Evolutionary conservation across 2,329 filamentous ascomycete species (phyloP).

Genomic region (Furcasterigmium sp.): DNA sequence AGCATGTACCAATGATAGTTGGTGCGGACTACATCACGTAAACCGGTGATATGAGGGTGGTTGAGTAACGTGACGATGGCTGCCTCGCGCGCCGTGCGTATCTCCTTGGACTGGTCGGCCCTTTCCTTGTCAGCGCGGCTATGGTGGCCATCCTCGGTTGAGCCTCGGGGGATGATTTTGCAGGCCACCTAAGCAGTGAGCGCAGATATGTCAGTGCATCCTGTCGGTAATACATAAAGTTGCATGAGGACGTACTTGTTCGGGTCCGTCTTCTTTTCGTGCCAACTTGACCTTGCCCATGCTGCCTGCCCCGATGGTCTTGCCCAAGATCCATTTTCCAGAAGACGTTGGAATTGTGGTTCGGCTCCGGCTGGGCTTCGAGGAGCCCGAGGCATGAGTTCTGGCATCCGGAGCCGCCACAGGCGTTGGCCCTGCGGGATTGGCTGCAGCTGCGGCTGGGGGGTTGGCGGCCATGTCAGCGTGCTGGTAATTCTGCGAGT

Average conservation of each 20-base stretch:
- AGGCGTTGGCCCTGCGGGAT: slow-evolving; percentile 48
- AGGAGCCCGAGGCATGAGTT: slow-evolving; percentile 29
- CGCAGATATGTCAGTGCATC: neutral
- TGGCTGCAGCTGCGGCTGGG: slow-evolving; percentile 40
- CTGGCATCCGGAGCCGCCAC: slow-evolving; percentile 44
- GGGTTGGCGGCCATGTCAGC: slow-evolving; percentile 17
- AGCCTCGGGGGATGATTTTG: slow-evolving; percentile 92
- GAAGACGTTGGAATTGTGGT: slow-evolving; percentile 88
- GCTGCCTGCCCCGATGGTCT: slow-evolving; percentile 94
- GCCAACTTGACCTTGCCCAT: slow-evolving; percentile 99
- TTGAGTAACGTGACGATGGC: slow-evolving; percentile 92
- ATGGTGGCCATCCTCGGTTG: slow-evolving; percentile 77
- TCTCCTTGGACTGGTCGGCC: slow-evolving; percentile 93
- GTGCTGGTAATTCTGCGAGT: slow-evolving; percentile 17
- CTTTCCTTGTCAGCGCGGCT: slow-evolving; percentile 72
- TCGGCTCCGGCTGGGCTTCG: slow-evolving; percentile 51
- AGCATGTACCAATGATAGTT: slow-evolving; percentile 99
- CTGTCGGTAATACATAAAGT: neutral
- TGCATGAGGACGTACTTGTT: slow-evolving; percentile 62
- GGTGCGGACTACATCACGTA: slow-evolving; percentile 91
- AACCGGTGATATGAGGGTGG: slow-evolving; percentile 92
- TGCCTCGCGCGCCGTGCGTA: slow-evolving; percentile 89
- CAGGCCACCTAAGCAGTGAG: slow-evolving; percentile 67
- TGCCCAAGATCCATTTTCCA: slow-evolving; percentile 90
- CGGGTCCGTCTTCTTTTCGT: slow-evolving; percentile 80